A percentile compares a stretch with the other conserved stretches of the same genome.
These are phyloP conservation scores for Lactarius akahatsu DNA, from an alignment of 768 basidiomycete species.

Conservation along the genomic window DNA sequence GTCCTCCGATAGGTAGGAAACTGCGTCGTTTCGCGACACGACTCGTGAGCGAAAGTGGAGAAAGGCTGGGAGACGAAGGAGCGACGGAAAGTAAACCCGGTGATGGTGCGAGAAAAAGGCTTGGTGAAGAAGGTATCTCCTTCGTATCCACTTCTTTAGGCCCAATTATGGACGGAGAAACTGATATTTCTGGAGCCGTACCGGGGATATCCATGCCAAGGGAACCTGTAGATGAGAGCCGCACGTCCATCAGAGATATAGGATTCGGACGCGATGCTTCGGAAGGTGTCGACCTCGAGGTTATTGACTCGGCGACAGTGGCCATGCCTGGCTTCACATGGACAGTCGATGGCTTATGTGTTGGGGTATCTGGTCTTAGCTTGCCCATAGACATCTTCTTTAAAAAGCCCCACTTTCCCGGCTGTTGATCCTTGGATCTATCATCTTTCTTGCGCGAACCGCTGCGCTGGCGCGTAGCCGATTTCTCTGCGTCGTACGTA, in stretches of 20 bases:
- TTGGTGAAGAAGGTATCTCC: constrained; percentile 12
- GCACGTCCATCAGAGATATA: constrained; percentile 29
- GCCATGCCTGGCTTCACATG: constrained; percentile 36
- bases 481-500: constrained; percentile 6
- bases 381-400: constrained; percentile 99
- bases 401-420: constrained; percentile 89
- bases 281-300: constrained; percentile 7
- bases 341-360: constrained; percentile 35
- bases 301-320: constrained; percentile 18
- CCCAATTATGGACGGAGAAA: constrained; percentile 22
- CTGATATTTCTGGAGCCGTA: constrained; percentile 16
- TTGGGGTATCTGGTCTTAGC: constrained; percentile 66
- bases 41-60: constrained; percentile 45
- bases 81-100: constrained; percentile 24
- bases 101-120: constrained; percentile 9
- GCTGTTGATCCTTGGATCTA: constrained; percentile 49
- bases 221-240: constrained; percentile 68
- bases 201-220: constrained; percentile 40
- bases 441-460: constrained; percentile 28
- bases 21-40: constrained; percentile 74
- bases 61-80: constrained; percentile 21
- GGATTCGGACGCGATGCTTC: constrained; percentile 28
- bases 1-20: constrained; percentile 82
- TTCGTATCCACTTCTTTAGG: constrained; percentile 13
- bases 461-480: constrained; percentile 23